These are phyloP conservation scores for Suillus fuscotomentosus DNA, from an alignment of 768 basidiomycete species.

Conservation along the genomic window DNA sequence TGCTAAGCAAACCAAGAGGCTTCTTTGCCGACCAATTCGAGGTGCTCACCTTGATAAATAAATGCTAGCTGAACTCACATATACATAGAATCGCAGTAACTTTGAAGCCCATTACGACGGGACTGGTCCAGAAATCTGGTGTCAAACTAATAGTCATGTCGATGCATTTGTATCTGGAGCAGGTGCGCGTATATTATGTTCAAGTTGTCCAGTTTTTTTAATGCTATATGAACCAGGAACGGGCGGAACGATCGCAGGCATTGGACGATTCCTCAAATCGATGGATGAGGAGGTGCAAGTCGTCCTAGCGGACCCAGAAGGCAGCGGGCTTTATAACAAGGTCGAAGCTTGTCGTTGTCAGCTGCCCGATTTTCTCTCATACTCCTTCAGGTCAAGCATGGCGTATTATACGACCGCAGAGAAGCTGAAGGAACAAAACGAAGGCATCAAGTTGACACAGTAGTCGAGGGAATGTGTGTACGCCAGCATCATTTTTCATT, in stretches of 20 bases:
- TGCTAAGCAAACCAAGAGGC: slow-evolving; percentile 61
- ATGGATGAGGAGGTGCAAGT: slow-evolving; percentile 65
- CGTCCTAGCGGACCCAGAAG: slow-evolving; percentile 87
- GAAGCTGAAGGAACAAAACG: slow-evolving; percentile 94
- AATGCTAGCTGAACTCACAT: background rate
- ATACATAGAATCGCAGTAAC: slow-evolving; percentile 76
- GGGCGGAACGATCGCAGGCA: slow-evolving; percentile 91
- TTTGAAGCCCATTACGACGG: slow-evolving; percentile 85
- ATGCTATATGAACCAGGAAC: slow-evolving; percentile 58
- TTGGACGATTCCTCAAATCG: slow-evolving; percentile 76
- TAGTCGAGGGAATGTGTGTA: slow-evolving; percentile 86
- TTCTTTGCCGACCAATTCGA: slow-evolving; percentile 98
- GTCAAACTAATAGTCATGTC: slow-evolving; percentile 80
- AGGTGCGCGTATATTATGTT: slow-evolving; percentile 41
- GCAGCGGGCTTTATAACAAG: slow-evolving; percentile 95
- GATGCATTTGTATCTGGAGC: slow-evolving; percentile 91
- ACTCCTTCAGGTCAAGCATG: slow-evolving; percentile 66
- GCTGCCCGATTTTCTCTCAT: background rate
- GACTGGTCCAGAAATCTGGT: slow-evolving; percentile 95
- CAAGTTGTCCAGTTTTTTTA: background rate
- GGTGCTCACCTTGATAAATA: slow-evolving; percentile 25
- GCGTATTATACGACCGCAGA: slow-evolving; percentile 92
- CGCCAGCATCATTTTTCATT: slow-evolving; percentile 12
- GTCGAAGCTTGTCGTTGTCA: slow-evolving; percentile 31
- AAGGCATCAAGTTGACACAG: slow-evolving; percentile 92